Evolutionary conservation across 2,329 filamentous ascomycete species (phyloP).

Genomic region (Phialophora expanda): DNA sequence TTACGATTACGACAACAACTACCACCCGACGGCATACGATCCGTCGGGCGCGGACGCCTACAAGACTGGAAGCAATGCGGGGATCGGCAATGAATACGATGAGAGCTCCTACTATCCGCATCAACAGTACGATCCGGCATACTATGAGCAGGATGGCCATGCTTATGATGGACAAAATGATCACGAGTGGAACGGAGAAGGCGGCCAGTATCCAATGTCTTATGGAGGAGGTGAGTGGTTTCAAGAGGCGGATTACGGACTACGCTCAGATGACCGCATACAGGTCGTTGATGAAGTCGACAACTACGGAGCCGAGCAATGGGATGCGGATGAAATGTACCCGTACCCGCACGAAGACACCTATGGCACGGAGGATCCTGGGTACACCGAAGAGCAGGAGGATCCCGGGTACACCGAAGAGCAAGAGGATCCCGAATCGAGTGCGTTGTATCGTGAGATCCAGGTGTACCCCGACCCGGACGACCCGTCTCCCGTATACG

Average conservation of each 20-base stretch:
- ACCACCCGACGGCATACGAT: neutral
- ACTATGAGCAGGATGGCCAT: neutral
- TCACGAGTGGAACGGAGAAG: neutral
- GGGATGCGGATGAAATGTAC: neutral
- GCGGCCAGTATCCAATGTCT: neutral
- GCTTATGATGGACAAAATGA: neutral
- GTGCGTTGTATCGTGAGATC: neutral
- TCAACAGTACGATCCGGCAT: neutral
- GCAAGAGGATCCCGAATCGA: neutral
- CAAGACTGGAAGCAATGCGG: neutral
- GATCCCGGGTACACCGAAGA: neutral
- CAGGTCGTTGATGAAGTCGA: conserved; percentile 12
- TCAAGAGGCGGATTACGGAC: conserved; percentile 6
- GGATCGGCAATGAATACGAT: neutral
- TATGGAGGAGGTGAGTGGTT: conserved; percentile 17
- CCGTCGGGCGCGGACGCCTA: neutral
- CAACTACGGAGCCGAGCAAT: neutral
- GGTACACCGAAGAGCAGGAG: neutral
- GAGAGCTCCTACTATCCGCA: neutral
- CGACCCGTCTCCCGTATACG: neutral
- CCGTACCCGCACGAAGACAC: neutral
- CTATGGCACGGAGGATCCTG: neutral
- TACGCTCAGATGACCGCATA: conserved; percentile 13
- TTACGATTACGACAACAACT: neutral
- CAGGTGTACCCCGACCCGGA: neutral